Conservation (phyloP, 257 asterid genomes). For the Gentiana dahurica region DNA sequence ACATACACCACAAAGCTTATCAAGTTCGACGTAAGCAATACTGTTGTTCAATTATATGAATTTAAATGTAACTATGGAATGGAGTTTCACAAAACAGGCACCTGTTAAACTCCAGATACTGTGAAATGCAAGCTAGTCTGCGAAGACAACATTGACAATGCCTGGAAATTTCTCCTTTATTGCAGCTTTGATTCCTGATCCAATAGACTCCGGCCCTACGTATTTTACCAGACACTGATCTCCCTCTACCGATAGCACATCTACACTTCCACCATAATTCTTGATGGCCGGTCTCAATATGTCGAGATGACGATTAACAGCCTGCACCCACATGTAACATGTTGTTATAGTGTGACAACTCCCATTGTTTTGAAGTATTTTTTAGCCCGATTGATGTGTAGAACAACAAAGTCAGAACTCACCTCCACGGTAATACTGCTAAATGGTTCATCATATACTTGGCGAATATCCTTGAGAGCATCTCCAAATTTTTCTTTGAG, state of each 20-base stretch:
- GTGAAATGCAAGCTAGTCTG: constrained; percentile 21
- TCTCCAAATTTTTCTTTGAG: constrained; percentile 90
- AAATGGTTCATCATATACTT: constrained; percentile 44
- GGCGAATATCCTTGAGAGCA: constrained; percentile 64
- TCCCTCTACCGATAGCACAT: constrained; percentile 53
- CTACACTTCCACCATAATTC: constrained; percentile 77
- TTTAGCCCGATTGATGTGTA: neutral
- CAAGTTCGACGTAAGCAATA: neutral
- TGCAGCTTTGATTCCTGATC: constrained; percentile 86
- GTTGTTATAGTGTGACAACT: neutral
- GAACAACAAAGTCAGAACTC: constrained; percentile 2
- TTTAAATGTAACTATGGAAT: neutral
- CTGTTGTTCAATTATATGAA: neutral
- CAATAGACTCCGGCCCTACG: constrained; percentile 73
- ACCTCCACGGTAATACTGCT: constrained; percentile 55
- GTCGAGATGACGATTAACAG: constrained; percentile 70
- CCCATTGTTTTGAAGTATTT: neutral
- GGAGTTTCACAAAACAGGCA: neutral
- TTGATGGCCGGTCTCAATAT: constrained; percentile 78
- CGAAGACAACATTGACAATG: constrained; percentile 50
- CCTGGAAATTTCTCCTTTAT: constrained; percentile 87
- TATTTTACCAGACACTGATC: constrained; percentile 63
- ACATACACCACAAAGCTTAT: neutral
- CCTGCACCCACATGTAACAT: constrained; percentile 36
- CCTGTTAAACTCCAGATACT: neutral